Evolutionary conservation across 139 green algal species (phyloP), one percentile per base, ranked within the genome.

Genomic region (Chlamydomonas eustigma): DNA sequence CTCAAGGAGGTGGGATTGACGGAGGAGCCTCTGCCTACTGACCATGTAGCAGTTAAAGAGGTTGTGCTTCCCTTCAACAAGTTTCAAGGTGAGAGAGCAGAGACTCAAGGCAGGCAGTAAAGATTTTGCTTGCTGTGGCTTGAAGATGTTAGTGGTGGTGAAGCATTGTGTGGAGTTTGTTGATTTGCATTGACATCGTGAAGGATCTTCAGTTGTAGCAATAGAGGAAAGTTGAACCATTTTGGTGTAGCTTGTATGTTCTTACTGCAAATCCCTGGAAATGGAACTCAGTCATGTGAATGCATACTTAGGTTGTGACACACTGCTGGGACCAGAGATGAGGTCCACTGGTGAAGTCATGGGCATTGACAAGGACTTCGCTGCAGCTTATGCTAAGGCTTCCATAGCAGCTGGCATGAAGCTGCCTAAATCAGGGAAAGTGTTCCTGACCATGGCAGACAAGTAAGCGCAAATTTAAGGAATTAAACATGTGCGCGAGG

Each of bases 51-150:
- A 0, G 96, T 99, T 37, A 99, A 99, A 88, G 96, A 99, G 86
- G 96, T 96, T 31, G 95, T 99, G 74, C 89, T 99, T 75, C 96
- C 96, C 1, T 99, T 99, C 85, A 93, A 96, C 84, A 99, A 99
- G 88, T 99, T 99, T 84, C 88, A 88, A 32, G 95, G 76, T 77
- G 70, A 18, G 36, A 18, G 31, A n/a, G n/a, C n/a, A n/a, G n/a
- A n/a, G n/a, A n/a, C n/a, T n/a, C n/a, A n/a, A n/a, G n/a, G n/a
- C n/a, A n/a, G n/a, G n/a, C n/a, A n/a, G n/a, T n/a, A n/a, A n/a
- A n/a, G n/a, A n/a, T n/a, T n/a, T n/a, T n/a, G n/a, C n/a, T n/a
- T n/a, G n/a, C n/a, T n/a, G n/a, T n/a, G n/a, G n/a, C n/a, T n/a
- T n/a, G n/a, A n/a, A n/a, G n/a, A n/a, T n/a, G n/a, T n/a, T n/a